Evolutionary conservation across 805 yeast species (phyloP), one percentile per base, ranked within the genome.

Genomic region (Hanseniaspora lindneri): DNA sequence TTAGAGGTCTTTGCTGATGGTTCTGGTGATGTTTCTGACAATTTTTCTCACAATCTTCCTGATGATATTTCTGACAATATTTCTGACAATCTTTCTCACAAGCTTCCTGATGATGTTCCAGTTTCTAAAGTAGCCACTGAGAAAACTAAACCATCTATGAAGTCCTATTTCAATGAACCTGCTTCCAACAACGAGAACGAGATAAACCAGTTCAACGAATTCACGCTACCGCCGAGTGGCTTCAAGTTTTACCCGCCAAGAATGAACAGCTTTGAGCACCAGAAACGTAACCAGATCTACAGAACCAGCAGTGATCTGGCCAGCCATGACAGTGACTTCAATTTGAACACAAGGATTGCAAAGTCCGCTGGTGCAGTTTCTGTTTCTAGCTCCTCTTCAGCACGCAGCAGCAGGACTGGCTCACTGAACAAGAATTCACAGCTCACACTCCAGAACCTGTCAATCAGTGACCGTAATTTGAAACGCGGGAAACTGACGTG

Each of bases 401-500:
- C 9, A 21, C 6, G 9, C 3, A 36, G 40, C 17, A 36, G 40
- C 27, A 36, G 40, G 16, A 3, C n/a, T 4, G 23, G 23, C n/a
- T 36, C 40, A 21, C 8, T 36, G 27, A 36, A 19, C 28, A 36
- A 23, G 7, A 16, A 47, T 40, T 9, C 35, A 29, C 14, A 34
- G n/a, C 20, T 35, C 29, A 28, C 35, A 41, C 1, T 23, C 60
- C 39, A 28, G 47, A 6, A 54, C 52, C 20, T 10, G 27, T 13
- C n/a, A n/a, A n/a, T n/a, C n/a, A n/a, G n/a, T n/a, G n/a, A n/a
- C n/a, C n/a, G n/a, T n/a, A n/a, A n/a, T n/a, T n/a, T n/a, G n/a
- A n/a, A n/a, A n/a, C n/a, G n/a, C n/a, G n/a, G n/a, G n/a, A n/a
- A n/a, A n/a, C n/a, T n/a, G n/a, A n/a, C n/a, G n/a, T n/a, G n/a